phyloP scores from a whole-genome alignment of 768 basidiomycete genomes.

The Cystofilobasidium capitatum region DNA sequence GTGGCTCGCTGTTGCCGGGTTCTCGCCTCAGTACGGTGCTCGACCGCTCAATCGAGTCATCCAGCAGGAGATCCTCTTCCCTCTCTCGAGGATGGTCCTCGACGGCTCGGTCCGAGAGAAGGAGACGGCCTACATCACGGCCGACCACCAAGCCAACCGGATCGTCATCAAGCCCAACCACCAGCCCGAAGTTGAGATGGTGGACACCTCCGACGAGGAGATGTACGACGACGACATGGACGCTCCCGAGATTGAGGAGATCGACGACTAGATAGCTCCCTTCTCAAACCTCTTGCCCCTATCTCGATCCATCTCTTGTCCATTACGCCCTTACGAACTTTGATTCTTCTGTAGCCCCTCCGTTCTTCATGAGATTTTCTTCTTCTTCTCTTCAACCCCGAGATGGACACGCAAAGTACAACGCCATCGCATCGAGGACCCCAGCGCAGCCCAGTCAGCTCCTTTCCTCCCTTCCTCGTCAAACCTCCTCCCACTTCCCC shows the following conservation, averaged over 20 bases:
- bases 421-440: too few relatives aligned
- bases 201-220: slow-evolving; percentile 41
- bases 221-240: slow-evolving; percentile 54
- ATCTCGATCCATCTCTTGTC: not conserved
- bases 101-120: slow-evolving; percentile 72
- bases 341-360: too few relatives aligned
- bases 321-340: too few relatives aligned
- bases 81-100: slow-evolving; percentile 72
- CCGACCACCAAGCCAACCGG: slow-evolving; percentile 72
- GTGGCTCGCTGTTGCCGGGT: slow-evolving; percentile 40
- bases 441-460: too few relatives aligned
- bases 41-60: slow-evolving; percentile 85
- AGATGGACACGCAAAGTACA: too few relatives aligned
- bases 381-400: too few relatives aligned
- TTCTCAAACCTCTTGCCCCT: not conserved
- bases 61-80: slow-evolving; percentile 85
- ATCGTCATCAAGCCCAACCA: slow-evolving; percentile 76
- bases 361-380: too few relatives aligned
- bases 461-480: too few relatives aligned
- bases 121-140: slow-evolving; percentile 63
- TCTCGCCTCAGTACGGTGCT: slow-evolving; percentile 60
- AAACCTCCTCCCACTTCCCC: too few relatives aligned
- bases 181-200: slow-evolving; percentile 43
- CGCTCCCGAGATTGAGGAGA: slow-evolving; percentile 61
- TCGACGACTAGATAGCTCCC: slow-evolving; percentile 44